Percentiles rank a stretch among this genome's conserved stretches.
These are phyloP conservation scores for Raffaelea albimanens DNA, from an alignment of 2,329 filamentous ascomycete genomes.

Conservation along the genomic window DNA sequence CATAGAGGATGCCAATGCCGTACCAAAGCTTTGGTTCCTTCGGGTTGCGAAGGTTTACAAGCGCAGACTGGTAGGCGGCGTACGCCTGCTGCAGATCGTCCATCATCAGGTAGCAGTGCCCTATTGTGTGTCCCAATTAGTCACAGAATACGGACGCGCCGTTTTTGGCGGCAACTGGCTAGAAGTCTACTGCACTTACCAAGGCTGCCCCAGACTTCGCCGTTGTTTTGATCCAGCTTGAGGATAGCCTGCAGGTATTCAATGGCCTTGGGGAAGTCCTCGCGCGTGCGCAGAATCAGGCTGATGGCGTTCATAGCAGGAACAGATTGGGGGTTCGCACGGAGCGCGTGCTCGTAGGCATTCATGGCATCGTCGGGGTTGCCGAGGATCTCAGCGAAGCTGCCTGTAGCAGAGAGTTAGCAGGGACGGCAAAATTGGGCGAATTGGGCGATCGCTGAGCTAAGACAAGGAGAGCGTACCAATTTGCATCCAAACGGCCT, in stretches of 20 bases:
- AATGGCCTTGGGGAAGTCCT: slow-evolving; percentile 88
- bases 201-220: slow-evolving; percentile 92
- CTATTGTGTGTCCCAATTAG: slow-evolving; percentile 31
- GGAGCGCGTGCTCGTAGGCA: slow-evolving; percentile 83
- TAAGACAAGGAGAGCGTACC: slow-evolving; percentile 47
- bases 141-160: not conserved
- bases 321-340: slow-evolving; percentile 80
- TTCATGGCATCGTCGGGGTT: slow-evolving; percentile 81
- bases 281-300: slow-evolving; percentile 79
- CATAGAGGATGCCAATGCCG: slow-evolving; percentile 94
- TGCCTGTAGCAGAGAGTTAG: slow-evolving; percentile 46
- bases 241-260: slow-evolving; percentile 88
- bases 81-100: slow-evolving; percentile 96
- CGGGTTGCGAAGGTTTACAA: slow-evolving; percentile 86
- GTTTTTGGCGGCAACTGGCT: too few relatives aligned
- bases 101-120: slow-evolving; percentile 99
- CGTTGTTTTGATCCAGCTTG: slow-evolving; percentile 80
- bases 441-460: not conserved
- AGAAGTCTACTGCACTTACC: too few relatives aligned
- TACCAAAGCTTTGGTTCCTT: slow-evolving; percentile 99
- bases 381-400: slow-evolving; percentile 76
- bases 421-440: too few relatives aligned
- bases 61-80: slow-evolving; percentile 87
- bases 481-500: slow-evolving; percentile 84
- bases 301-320: slow-evolving; percentile 92